Percentiles rank a stretch among this genome's conserved stretches.
These are phyloP conservation scores for Salix arbutifolia DNA, from an alignment of 345 rosid genomes.

Conservation along the genomic window DNA sequence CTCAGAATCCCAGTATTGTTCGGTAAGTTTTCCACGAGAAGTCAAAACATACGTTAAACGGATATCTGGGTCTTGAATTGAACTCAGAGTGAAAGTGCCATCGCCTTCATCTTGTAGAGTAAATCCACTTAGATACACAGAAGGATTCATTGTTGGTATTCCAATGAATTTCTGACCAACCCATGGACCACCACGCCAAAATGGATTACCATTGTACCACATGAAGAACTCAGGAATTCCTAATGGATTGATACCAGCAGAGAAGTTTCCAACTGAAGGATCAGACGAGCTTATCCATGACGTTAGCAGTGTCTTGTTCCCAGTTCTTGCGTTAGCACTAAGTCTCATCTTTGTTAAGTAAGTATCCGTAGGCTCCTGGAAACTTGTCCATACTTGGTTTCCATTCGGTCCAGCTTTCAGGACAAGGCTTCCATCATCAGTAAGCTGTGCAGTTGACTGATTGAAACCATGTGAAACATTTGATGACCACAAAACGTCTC, in stretches of 20 bases:
- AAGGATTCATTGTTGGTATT: no score
- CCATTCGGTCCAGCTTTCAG: no score
- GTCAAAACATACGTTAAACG: no score
- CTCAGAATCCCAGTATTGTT: neutral
- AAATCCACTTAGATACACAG: no score
- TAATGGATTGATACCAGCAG: neutral
- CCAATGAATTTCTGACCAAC: neutral
- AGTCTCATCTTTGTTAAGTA: slow-evolving; percentile 35
- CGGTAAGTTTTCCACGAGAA: neutral
- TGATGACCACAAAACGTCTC: no score
- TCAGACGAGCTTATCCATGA: neutral
- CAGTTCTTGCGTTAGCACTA: neutral
- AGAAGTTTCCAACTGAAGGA: neutral
- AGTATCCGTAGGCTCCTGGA: slow-evolving; percentile 26
- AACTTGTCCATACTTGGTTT: neutral
- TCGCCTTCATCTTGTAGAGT: no score
- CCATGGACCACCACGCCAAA: neutral
- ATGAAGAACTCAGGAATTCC: neutral
- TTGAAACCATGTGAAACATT: fast-evolving
- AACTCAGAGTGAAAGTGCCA: no score
- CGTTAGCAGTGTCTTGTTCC: neutral
- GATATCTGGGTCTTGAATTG: fast-evolving
- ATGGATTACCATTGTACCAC: neutral
- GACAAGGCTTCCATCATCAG: slow-evolving; percentile 25
- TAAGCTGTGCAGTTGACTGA: no score